Evolutionary conservation across 2,329 filamentous ascomycete genomes (phyloP), one percentile per base, ranked within the genome.

Genomic region (Bretziella fagacearum): DNA sequence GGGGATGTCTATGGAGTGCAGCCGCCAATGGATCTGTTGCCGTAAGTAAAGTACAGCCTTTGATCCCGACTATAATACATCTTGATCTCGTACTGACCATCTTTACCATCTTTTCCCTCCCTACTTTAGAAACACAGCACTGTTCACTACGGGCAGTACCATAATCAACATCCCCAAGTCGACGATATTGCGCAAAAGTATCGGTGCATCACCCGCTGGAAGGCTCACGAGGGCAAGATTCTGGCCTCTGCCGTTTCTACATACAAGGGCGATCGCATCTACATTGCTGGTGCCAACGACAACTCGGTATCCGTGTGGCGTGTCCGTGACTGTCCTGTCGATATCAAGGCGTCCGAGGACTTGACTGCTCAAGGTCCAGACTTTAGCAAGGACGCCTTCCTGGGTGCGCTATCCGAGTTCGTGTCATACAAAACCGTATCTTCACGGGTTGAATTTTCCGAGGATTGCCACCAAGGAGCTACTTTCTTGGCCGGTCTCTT

Each of bases 211-310:
- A 75, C 74, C 22, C 73, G 77, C 43, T 89, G 86, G 78, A 74
- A 79, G 55, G 89, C 87, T 0, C 89, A 98, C 56, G 67, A 84
- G 30, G 89, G 85, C 40, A 81, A 91, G 53, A 83, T 96, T 33
- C 69, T 98, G 11, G 80, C 89, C 2, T 95, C 89, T 0, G 81
- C 84, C 0, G 74, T 81, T 15, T 80, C 80, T 1, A 76, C 67
- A 1, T 75, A 81, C 59, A 73, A 80, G 25, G 73, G 75, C 43
- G 75, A 82, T 50, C 74, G 81, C n/a, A 75, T 91, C n/a, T 91
- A 85, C 59, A 85, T 94, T 44, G 95, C 89, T 0, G 91, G 91
- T 6, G 87, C 85, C 41, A 98, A 93, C 56, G 91, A 98, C 61
- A 81, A 86, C 57, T 81, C 79, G 0, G 76, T 98, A 22, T 82